These are phyloP conservation scores for Dothistroma septosporum DNA, from an alignment of 2,329 filamentous ascomycete genomes.

Conservation along the genomic window DNA sequence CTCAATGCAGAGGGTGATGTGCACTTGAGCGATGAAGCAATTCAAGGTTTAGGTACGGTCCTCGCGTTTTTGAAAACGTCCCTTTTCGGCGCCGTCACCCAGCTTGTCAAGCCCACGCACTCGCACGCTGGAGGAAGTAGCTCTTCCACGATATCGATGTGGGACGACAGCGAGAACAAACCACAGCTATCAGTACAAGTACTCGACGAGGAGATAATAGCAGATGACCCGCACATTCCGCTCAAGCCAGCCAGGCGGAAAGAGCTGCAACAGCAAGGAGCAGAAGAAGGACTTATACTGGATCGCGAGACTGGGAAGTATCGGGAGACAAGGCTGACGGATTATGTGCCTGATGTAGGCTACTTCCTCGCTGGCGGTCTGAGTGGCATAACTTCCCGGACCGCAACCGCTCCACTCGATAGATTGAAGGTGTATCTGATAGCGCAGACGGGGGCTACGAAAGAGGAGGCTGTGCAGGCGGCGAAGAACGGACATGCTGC, in stretches of 20 bases:
- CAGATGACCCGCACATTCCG: slow-evolving; percentile 34
- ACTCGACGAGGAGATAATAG: slow-evolving; percentile 18
- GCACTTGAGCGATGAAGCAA: slow-evolving; percentile 80
- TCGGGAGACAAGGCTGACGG: slow-evolving; percentile 48
- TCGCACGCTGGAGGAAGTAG: slow-evolving; percentile 17
- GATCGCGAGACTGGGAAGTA: slow-evolving; percentile 10
- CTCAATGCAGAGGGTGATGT: slow-evolving; percentile 94
- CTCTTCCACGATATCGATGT: slow-evolving; percentile 19
- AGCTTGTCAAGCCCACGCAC: slow-evolving; percentile 34
- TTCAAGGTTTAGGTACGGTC: slow-evolving; percentile 90
- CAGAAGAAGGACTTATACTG: slow-evolving; percentile 3
- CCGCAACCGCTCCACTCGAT: slow-evolving; percentile 91
- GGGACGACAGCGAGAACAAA: slow-evolving; percentile 20
- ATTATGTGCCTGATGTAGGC: slow-evolving; percentile 76
- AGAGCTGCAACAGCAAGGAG: slow-evolving; percentile 12
- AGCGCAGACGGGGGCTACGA: slow-evolving; percentile 68
- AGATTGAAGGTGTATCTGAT: slow-evolving; percentile 96
- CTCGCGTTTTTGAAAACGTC: slow-evolving; percentile 62
- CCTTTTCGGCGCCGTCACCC: slow-evolving; percentile 72
- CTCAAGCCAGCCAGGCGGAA: slow-evolving; percentile 34
- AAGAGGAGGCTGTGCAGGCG: slow-evolving; percentile 57
- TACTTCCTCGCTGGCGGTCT: slow-evolving; percentile 96
- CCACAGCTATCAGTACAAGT: slow-evolving; percentile 16
- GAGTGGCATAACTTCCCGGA: slow-evolving; percentile 90
- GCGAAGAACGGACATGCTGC: slow-evolving; percentile 67